phyloP scores from a whole-genome alignment of 805 yeast genomes.

The Isabelozyma heimii region DNA sequence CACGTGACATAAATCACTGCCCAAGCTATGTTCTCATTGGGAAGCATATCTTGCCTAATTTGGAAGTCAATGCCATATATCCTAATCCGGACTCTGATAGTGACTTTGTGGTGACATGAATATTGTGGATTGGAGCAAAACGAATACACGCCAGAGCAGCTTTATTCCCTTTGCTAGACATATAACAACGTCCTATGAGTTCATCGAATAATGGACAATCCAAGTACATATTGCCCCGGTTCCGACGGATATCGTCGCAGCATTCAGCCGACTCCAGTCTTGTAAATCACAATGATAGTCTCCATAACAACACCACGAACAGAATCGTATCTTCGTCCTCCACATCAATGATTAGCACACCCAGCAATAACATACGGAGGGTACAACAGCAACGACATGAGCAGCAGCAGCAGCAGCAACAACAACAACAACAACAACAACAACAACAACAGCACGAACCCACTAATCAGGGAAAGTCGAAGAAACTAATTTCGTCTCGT shows the following conservation, averaged over 20 bases:
- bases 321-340: constrained; percentile 38
- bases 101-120: background rate
- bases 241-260: constrained; percentile 12
- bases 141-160: background rate
- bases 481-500: constrained; percentile 5
- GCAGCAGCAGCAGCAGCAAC: constrained; percentile 3
- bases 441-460: constrained; percentile 4
- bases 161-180: background rate
- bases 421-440: constrained; percentile 11
- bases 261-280: constrained; percentile 9
- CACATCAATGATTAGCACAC: constrained; percentile 38
- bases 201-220: background rate
- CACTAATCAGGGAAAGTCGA: constrained; percentile 5
- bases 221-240: constrained; percentile 3
- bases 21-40: background rate
- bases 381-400: constrained; percentile 23
- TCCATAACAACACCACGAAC: constrained; percentile 10
- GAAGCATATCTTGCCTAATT: background rate
- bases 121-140: background rate
- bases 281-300: constrained; percentile 12
- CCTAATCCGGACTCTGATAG: background rate
- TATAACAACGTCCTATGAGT: background rate
- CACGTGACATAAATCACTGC: background rate
- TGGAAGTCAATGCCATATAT: background rate
- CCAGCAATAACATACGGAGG: constrained; percentile 38